Evolutionary conservation across 2,329 filamentous ascomycete genomes (phyloP).

Genomic region (Didymosphaeria variabile): DNA sequence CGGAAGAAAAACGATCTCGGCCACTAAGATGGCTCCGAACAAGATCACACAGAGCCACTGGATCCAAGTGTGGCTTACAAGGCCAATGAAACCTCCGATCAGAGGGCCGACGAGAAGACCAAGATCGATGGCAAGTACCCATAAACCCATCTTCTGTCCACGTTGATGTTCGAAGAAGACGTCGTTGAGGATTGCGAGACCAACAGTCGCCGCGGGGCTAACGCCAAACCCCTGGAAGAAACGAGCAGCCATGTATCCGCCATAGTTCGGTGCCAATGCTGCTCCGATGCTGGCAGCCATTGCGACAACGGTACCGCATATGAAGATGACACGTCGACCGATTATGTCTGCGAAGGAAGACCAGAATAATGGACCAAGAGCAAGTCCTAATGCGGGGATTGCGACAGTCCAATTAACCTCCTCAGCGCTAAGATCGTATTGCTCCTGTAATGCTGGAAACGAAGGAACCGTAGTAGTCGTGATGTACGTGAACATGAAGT

Average conservation of each 20-base stretch:
- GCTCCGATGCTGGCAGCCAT: conserved; percentile 11
- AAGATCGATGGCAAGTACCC: conserved; percentile 13
- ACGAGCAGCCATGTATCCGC: conserved; percentile 7
- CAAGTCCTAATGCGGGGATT: conserved; percentile 2
- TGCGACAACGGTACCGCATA: conserved; percentile 4
- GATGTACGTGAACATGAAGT: conserved; percentile 16
- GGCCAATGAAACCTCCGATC: conserved; percentile 6
- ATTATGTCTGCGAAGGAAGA: conserved; percentile 12
- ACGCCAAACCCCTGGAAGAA: conserved; percentile 13
- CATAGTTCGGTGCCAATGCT: conserved; percentile 6
- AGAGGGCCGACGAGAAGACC: conserved; percentile 8
- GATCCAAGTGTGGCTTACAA: conserved; percentile 9
- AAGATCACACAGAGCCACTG: conserved; percentile 14
- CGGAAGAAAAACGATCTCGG: conserved; percentile 5
- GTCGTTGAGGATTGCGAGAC: conserved; percentile 10
- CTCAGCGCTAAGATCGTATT: conserved; percentile 12
- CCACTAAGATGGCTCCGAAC: conserved; percentile 3
- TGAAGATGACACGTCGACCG: conserved; percentile 10
- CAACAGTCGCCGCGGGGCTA: conserved; percentile 10
- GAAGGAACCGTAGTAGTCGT: conserved; percentile 13
- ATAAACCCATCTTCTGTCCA: conserved; percentile 13
- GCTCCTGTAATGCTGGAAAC: conserved; percentile 5
- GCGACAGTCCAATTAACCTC: conserved; percentile 14
- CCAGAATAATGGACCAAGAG: conserved; percentile 10
- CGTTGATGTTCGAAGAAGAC: conserved; percentile 12